phyloP scores from a whole-genome alignment of 495 filamentous ascomycete species.

The Pseudomonodictys pantanalensis region DNA sequence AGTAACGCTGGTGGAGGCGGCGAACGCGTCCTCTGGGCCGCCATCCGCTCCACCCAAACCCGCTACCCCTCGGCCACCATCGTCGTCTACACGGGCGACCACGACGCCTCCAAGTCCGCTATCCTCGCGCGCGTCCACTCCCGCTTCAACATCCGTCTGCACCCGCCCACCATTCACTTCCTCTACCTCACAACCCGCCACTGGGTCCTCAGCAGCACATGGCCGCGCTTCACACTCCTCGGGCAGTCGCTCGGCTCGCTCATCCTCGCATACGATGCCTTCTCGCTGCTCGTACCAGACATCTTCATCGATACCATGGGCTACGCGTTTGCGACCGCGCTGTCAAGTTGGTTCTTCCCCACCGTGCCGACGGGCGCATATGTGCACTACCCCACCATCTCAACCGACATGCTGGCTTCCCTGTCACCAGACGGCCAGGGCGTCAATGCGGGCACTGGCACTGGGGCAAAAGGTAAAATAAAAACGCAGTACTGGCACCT shows the following conservation, averaged over 20 bases:
- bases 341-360: constrained; percentile 79
- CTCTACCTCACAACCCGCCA: constrained; percentile 85
- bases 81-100: constrained; percentile 91
- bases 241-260: constrained; percentile 88
- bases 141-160: constrained; percentile 89
- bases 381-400: constrained; percentile 97
- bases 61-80: constrained; percentile 86
- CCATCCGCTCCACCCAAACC: constrained; percentile 84
- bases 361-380: constrained; percentile 84
- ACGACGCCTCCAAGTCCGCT: constrained; percentile 72
- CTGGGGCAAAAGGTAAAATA: constrained; percentile 58
- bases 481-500: constrained; percentile 83
- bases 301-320: constrained; percentile 98
- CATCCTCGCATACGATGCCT: constrained; percentile 86
- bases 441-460: constrained; percentile 76
- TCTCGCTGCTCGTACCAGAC: constrained; percentile 85
- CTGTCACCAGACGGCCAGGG: constrained; percentile 67
- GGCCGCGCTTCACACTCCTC: constrained; percentile 90
- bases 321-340: constrained; percentile 83
- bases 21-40: constrained; percentile 95
- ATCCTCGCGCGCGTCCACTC: constrained; percentile 71
- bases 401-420: constrained; percentile 91
- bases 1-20: constrained; percentile 96
- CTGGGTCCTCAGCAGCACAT: constrained; percentile 78
- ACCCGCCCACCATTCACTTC: constrained; percentile 78